These are phyloP conservation scores for Aquilaria yunnanensis DNA, from an alignment of 345 rosid genomes.

Conservation along the genomic window DNA sequence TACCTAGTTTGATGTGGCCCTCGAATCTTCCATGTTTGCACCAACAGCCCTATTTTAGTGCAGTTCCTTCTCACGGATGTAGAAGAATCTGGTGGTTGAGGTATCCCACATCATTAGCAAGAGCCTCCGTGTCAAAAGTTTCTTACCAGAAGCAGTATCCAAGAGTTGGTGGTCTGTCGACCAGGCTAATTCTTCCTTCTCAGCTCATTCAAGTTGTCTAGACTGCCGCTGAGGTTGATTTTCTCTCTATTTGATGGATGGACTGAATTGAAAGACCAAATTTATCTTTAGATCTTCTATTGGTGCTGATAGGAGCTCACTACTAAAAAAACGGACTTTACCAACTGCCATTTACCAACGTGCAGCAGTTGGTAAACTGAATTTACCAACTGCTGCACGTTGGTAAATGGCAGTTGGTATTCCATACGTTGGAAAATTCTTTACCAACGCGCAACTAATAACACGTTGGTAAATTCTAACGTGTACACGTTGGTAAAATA, in stretches of 20 bases:
- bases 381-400: too few species aligned
- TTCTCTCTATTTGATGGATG: neutral
- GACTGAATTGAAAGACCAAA: too few species aligned
- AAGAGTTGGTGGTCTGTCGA: conserved; percentile 52
- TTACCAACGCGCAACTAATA: too few species aligned
- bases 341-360: too few species aligned
- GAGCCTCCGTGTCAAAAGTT: conserved; percentile 39
- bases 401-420: too few species aligned
- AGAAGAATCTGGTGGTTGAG: conserved; percentile 12
- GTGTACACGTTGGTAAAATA: too few species aligned
- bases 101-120: conserved; percentile 18
- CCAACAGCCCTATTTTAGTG: conserved; percentile 10
- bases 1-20: conserved; percentile 26
- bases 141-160: conserved; percentile 42
- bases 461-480: too few species aligned
- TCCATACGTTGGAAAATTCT: too few species aligned
- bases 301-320: too few species aligned
- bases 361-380: too few species aligned
- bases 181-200: conserved; percentile 55
- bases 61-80: conserved; percentile 20
- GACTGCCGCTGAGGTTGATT: conserved; percentile 70
- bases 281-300: too few species aligned
- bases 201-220: conserved; percentile 76
- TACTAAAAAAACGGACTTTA: too few species aligned
- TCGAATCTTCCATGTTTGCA: conserved; percentile 17